Evolutionary conservation across 1,139 yeast species (phyloP), one percentile per base, ranked within the genome.

Genomic region (Pichia norvegensis): DNA sequence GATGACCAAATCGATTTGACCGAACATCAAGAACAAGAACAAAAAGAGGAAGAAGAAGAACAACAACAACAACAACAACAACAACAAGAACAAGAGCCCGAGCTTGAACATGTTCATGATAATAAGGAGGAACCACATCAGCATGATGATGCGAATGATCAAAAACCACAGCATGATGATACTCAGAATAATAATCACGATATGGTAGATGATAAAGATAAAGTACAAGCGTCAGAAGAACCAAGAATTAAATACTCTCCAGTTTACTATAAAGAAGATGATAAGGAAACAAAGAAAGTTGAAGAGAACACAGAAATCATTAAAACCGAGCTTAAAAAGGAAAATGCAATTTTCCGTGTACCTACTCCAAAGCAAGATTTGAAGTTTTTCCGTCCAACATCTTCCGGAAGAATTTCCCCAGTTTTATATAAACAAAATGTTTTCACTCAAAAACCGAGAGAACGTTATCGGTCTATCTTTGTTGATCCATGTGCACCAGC

Each of bases 401-500:
- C 47, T 23, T 27, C 17, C 11, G 45, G 46, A 21, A 43, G 45
- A 36, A 21, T 46, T 21, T 48, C 51, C 3, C 51, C 51, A 2
- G 47, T 46, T 8, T 41, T 44, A 10, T 48, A 43, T n/a, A 46
- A 40, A 39, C 47, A 43, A 41, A 48, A 48, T 25, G 42, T 48
- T 7, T 48, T 46, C 27, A 40, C 40, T 5, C 49, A 48, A 35
- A 45, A 40, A 16, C 33, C 51, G 20, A 55, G 66, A 43, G 63
- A 59, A 23, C 54, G 71, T 45, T 55, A 59, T 43, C 70, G 69
- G 4, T 66, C 69, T 14, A 56, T 67, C 35, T 58, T 65, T 25
- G 52, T 63, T 37, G 71, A 67, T 46, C 71, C 71, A 2, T 57
- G 67, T 44, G 67, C 67, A 1, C 64, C 66, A 3, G 61, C 54